These are phyloP conservation scores for Dryas octopetala DNA, from an alignment of 306 rosid species.

Conservation along the genomic window DNA sequence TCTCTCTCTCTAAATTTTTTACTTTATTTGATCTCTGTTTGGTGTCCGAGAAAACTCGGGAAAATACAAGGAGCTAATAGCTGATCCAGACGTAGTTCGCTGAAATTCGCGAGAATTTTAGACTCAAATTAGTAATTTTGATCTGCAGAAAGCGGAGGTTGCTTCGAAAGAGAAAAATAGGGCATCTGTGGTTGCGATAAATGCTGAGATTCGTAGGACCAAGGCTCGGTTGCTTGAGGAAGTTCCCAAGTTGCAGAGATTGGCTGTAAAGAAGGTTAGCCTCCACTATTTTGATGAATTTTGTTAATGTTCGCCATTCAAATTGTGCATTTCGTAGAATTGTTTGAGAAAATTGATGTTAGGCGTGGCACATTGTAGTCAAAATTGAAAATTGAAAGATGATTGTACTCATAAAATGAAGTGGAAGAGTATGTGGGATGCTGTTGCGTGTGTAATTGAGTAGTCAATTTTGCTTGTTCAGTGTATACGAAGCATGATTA, in stretches of 20 bases:
- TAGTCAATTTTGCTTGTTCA: background rate
- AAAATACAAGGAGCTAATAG: background rate
- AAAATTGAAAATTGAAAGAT: background rate
- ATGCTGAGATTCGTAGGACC: constrained; percentile 97
- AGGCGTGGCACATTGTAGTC: background rate
- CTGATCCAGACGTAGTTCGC: constrained; percentile 10
- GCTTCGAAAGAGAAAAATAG: constrained; percentile 84
- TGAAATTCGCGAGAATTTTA: background rate
- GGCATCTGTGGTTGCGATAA: constrained; percentile 89
- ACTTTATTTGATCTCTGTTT: constrained; percentile 12
- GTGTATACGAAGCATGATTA: background rate
- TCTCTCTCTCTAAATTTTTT: constrained; percentile 2
- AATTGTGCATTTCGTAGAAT: background rate
- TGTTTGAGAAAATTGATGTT: background rate
- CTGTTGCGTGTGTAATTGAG: background rate
- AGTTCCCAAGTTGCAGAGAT: constrained; percentile 90
- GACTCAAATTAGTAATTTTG: background rate
- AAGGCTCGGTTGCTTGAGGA: constrained; percentile 90
- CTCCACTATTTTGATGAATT: constrained; percentile 2
- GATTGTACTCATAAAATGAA: background rate
- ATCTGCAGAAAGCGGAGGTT: constrained; percentile 82
- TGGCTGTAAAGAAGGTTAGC: constrained; percentile 83
- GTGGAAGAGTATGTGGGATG: background rate
- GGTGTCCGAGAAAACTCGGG: constrained; percentile 1
- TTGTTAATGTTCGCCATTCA: background rate